phyloP scores from a whole-genome alignment of 2,329 filamentous ascomycete species.

The Fusarium caatingaense region DNA sequence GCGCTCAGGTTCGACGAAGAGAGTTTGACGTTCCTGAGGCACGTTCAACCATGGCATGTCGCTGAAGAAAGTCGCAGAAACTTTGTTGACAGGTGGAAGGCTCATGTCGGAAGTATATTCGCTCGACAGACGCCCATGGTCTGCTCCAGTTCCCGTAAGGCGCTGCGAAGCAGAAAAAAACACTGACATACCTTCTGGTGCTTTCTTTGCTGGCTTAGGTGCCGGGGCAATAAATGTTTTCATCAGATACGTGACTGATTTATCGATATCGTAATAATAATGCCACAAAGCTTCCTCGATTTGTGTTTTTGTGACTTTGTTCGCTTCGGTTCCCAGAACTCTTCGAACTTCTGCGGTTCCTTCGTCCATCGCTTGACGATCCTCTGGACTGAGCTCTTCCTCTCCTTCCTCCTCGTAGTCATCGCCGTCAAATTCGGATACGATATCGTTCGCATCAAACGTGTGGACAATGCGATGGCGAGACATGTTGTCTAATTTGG shows the following conservation, averaged over 20 bases:
- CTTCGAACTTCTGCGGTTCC: conserved; percentile 75
- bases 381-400: conserved; percentile 61
- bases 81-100: conserved; percentile 35
- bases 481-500: conserved; percentile 36
- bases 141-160: conserved; percentile 50
- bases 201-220: conserved; percentile 58
- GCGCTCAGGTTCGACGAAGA: conserved; percentile 68
- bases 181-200: conserved; percentile 57
- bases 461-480: conserved; percentile 51
- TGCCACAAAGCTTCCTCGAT: conserved; percentile 94
- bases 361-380: conserved; percentile 65
- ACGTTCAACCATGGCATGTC: conserved; percentile 89
- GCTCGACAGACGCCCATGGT: conserved; percentile 39
- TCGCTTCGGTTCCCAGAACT: conserved; percentile 69
- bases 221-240: conserved; percentile 67
- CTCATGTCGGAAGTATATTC: conserved; percentile 24
- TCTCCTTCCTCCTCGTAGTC: conserved; percentile 60
- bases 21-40: conserved; percentile 72
- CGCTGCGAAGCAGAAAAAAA: conserved; percentile 48
- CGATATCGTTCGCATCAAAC: conserved; percentile 60
- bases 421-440: conserved; percentile 63
- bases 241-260: conserved; percentile 82
- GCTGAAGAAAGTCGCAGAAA: conserved; percentile 73
- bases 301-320: conserved; percentile 69
- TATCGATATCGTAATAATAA: conserved; percentile 93